Base-by-base conservation (phyloP, 108 stramenopile species). In the Fistulifera pelliculosa region DNA sequence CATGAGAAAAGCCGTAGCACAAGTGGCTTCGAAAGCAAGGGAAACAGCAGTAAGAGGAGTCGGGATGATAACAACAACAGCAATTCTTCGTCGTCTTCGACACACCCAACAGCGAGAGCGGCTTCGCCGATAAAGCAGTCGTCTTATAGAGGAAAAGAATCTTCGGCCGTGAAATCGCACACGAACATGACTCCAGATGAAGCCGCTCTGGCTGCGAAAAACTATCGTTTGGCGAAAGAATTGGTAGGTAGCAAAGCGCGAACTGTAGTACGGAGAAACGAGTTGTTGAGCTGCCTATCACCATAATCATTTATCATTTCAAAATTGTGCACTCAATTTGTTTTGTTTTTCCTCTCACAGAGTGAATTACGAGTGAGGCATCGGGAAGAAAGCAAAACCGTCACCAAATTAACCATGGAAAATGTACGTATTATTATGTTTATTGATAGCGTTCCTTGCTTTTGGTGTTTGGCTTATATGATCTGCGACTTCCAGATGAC, bases 201-300 rank as follows among this genome's bases (percentile, higher is more conserved):
- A 41, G 61, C 67, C 18, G 75, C 66, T 1, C 55, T 83, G 58
- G 79, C 72, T 39, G 74, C 77, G 21, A 83, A 79, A 54, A 87
- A 87, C 60, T 80, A 83, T 68, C 74, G 81, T 31, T 58, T 87
- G 68, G 86, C 86, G n/a, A 87, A 83, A 49, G 86, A 87, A 53
- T 68, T 87, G 76, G 79, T 81, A 61, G 18, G 83, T 14, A 12
- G 48, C 48, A 49, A 49, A 12, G 17, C 14, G 48, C 12, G 12
- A 16, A 12, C 12, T n/a, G 40, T 4, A 18, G 54, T 0, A 1
- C 18, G 10, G 40, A 41, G 14, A 12, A 41, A 14, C 14, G 14
- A 41, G 40, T 41, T 41, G 12, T 14, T 41, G 14, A 41, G 14
- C 14, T 14, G 40, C 40, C 14, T 14, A 12, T 14, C n/a, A n/a